Evolutionary conservation across 2,329 filamentous ascomycete species (phyloP).

Genomic region (Aspergillus calidoustus): DNA sequence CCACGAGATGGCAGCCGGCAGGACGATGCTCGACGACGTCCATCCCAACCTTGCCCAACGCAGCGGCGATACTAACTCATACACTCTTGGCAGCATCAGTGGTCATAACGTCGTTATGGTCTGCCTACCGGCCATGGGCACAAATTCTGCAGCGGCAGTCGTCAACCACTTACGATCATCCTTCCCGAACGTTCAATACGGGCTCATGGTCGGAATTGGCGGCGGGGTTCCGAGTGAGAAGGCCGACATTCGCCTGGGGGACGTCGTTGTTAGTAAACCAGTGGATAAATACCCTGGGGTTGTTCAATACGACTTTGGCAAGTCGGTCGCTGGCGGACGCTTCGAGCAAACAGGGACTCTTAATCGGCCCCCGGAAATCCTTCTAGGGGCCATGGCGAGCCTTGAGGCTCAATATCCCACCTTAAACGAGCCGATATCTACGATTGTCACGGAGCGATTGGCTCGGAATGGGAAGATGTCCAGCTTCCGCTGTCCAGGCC

Average conservation of each 20-base stretch:
- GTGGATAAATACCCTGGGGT: conserved; percentile 14
- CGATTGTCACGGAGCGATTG: not conserved
- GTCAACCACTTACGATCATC: conserved; percentile 25
- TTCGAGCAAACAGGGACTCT: conserved; percentile 23
- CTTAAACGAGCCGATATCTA: not conserved
- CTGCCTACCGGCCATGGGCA: conserved; percentile 20
- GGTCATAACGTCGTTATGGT: conserved; percentile 28
- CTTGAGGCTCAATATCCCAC: not conserved
- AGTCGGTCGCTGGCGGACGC: conserved; percentile 7
- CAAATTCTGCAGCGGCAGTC: conserved; percentile 23
- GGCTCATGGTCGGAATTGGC: conserved; percentile 27
- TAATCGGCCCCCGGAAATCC: conserved; percentile 14
- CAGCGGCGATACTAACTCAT: not conserved
- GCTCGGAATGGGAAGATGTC: not conserved
- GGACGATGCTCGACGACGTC: not conserved
- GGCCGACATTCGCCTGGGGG: conserved; percentile 24
- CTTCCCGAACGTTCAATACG: conserved; percentile 26
- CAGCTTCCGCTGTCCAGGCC: conserved; percentile 15
- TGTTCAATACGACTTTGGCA: conserved; percentile 23
- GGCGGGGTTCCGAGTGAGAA: conserved; percentile 21
- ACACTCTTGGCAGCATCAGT: not conserved
- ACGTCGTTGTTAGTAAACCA: conserved; percentile 29
- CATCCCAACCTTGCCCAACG: not conserved
- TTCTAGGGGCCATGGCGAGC: not conserved
- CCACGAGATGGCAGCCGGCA: not conserved